Conservation (phyloP, 129 eudicot species). For the Daucus carota region DH1_v3.0 NC_030385.2:14295001-14295500, state of each 20-base stretch:
- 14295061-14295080: background rate
- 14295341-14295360: background rate
- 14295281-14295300: slow-evolving; percentile 31
- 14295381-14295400: background rate
- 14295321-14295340: slow-evolving; percentile 35
- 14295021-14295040: background rate
- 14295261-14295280: slow-evolving; percentile 66
- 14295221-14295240: slow-evolving; percentile 39
- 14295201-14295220: slow-evolving; percentile 37
- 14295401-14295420: background rate
- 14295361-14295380: background rate
- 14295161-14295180: slow-evolving; percentile 39
- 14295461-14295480: background rate
- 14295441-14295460: background rate
- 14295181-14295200: slow-evolving; percentile 70
- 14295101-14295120: slow-evolving; percentile 29
- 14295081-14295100: slow-evolving; percentile 32
- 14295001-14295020: background rate
- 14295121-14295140: slow-evolving; percentile 59
- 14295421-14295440: background rate
- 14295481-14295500: background rate
- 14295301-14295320: slow-evolving; percentile 46
- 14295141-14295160: slow-evolving; percentile 95
- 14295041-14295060: background rate
- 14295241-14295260: slow-evolving; percentile 59